A percentile compares a stretch with the other conserved stretches of the same genome.
These are phyloP conservation scores for Polysphondylium violaceum DNA, from an alignment of 78 protist genomes.

Conservation along the genomic window DNA sequence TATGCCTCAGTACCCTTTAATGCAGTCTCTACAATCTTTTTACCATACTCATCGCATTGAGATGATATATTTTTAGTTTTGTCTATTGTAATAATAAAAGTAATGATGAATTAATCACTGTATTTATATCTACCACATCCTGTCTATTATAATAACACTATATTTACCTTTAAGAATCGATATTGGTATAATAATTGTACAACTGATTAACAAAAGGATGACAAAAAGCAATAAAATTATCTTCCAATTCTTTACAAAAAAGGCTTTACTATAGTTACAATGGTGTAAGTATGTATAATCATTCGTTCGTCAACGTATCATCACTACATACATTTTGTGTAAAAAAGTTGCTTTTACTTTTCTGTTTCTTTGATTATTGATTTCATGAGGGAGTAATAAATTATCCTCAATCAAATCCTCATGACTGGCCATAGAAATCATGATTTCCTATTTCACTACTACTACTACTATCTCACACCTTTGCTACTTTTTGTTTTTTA, in stretches of 20 bases:
- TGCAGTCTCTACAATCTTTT: background rate
- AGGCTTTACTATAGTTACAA: background rate
- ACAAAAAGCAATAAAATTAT: background rate
- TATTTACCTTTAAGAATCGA: background rate
- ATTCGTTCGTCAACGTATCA: background rate
- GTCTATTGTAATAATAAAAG: background rate
- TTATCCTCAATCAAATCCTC: constrained; percentile 18
- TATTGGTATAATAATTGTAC: constrained; percentile 36
- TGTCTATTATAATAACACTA: background rate
- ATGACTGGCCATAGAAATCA: too few species aligned
- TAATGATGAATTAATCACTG: background rate
- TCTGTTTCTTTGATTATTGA: background rate
- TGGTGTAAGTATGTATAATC: background rate
- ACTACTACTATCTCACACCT: too few species aligned
- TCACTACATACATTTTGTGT: background rate
- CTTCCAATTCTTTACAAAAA: constrained; percentile 7
- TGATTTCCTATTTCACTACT: too few species aligned
- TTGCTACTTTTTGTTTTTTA: too few species aligned
- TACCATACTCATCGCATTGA: constrained; percentile 16
- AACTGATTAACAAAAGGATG: background rate
- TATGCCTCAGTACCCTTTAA: constrained; percentile 45
- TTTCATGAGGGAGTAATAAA: constrained; percentile 1
- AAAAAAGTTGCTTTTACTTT: background rate
- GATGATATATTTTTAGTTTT: constrained; percentile 14
- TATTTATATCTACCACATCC: background rate